Conservation (phyloP, 148 eudicot genomes). For the Gaultheria prostrata region DNA sequence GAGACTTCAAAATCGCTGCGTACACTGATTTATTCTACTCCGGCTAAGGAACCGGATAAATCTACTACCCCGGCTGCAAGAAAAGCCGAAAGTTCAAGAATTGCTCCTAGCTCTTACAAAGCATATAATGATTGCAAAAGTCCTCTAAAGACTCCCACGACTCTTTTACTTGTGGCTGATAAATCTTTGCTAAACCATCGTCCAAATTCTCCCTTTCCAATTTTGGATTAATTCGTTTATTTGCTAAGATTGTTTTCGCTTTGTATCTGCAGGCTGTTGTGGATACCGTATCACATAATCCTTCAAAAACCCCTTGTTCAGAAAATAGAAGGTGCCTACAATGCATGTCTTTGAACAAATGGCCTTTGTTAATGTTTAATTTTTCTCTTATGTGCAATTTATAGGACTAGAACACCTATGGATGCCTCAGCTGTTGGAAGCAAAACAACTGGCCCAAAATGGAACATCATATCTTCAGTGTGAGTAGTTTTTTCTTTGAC, state of each 20-base stretch:
- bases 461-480: constrained; percentile 51
- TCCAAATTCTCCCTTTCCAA: background rate
- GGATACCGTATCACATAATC: constrained; percentile 21
- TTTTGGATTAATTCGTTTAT: background rate
- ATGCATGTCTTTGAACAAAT: background rate
- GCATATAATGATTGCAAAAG: constrained; percentile 42
- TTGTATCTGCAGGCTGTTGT: constrained; percentile 26
- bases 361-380: background rate
- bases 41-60: constrained; percentile 38
- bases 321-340: constrained; percentile 28
- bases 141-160: constrained; percentile 50
- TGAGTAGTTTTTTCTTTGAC: constrained; percentile 24
- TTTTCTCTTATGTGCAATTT: background rate
- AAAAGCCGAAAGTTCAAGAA: constrained; percentile 40
- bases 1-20: constrained; percentile 44
- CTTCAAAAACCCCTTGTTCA: constrained; percentile 32
- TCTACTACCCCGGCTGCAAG: constrained; percentile 30
- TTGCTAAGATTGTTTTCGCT: constrained; percentile 1
- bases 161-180: background rate
- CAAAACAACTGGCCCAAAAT: constrained; percentile 45
- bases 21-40: constrained; percentile 36
- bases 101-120: constrained; percentile 32
- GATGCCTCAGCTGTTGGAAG: constrained; percentile 34
- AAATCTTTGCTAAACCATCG: background rate
- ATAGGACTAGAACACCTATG: constrained; percentile 29